Evolutionary conservation across 345 rosid genomes (phyloP), one percentile per base, ranked within the genome.

Genomic region (Streptanthus diversifolius): DNA sequence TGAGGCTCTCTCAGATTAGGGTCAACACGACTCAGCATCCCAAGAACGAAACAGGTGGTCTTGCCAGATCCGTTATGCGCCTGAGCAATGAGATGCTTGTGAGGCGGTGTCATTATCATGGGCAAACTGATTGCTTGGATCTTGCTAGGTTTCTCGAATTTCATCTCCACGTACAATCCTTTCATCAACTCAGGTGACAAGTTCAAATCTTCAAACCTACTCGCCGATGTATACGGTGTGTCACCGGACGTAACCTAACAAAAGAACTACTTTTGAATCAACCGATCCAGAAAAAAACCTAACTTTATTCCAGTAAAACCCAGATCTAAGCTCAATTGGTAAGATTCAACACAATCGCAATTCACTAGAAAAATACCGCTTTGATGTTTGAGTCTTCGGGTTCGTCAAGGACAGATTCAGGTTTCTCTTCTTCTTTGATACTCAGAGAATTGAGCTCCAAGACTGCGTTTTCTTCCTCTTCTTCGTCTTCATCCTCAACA

Each of bases 61-160:
- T 95, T 95, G 3, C 99, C 99, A 52, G 97, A 91, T 51, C 99
- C 99, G 65, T 91, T 95, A 66, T 87, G 98, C 0, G 99, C 99
- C 77, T 95, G 99, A 7, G 99, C 99, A 9, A 95, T 82, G 61
- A 95, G 77, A 81, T 95, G 79, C 80, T 87, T 86, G 77, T 83
- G 74, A 0, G 99, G 99, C 11, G 98, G 92, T 6, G 87, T 91
- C 78, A 95, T 66, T 5, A 95, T 95, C 99, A 95, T 95, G 0
- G 99, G 99, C 69, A 95, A 81, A 68, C 88, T 95, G 33, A 90
- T 83, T 1, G 95, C 95, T 81, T 95, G 99, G 45, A 95, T 91
- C 86, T 90, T 91, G 64, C 99, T 95, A 1, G 99, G 99, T 77
- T 91, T 91, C 66, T 88, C 81, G 41, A 95, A 95, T 45, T 87